A percentile compares a stretch with the other conserved stretches of the same genome.
These are phyloP conservation scores for Carex littledalei DNA, from an alignment of 176 grass and related monocot genomes.

Conservation along the genomic window DNA sequence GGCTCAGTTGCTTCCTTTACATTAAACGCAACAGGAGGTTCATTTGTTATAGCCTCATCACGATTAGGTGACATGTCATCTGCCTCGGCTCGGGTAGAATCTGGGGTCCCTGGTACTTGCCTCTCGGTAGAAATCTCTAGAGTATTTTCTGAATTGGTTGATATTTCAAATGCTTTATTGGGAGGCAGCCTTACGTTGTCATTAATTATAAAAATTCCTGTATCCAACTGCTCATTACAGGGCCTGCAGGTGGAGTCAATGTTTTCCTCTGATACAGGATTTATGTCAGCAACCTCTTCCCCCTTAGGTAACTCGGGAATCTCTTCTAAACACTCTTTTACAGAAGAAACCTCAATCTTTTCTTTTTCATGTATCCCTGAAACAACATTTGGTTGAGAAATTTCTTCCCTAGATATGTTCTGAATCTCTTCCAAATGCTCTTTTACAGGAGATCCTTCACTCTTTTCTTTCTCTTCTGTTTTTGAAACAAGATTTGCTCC, in stretches of 20 bases:
- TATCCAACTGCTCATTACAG: neutral
- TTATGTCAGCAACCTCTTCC: neutral
- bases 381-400: constrained; percentile 30
- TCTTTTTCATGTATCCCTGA: constrained; percentile 30
- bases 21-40: constrained; percentile 33
- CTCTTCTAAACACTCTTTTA: constrained; percentile 21
- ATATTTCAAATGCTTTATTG: constrained; percentile 15
- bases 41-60: constrained; percentile 31
- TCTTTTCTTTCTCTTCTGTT: constrained; percentile 34
- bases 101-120: constrained; percentile 23
- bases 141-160: constrained; percentile 23
- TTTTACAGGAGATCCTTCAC: neutral
- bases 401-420: constrained; percentile 29
- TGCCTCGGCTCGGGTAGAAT: constrained; percentile 10
- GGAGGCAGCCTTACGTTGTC: neutral
- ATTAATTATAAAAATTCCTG: neutral
- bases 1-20: constrained; percentile 19
- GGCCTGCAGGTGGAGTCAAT: neutral
- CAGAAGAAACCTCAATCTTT: constrained; percentile 25
- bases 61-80: constrained; percentile 35
- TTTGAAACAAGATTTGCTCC: constrained; percentile 32
- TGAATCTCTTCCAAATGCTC: constrained; percentile 24
- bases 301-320: neutral
- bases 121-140: constrained; percentile 23
- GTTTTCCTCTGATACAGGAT: neutral